These are phyloP conservation scores for Amniculicola lignicola DNA, from an alignment of 495 filamentous ascomycete species.

Conservation along the genomic window DNA sequence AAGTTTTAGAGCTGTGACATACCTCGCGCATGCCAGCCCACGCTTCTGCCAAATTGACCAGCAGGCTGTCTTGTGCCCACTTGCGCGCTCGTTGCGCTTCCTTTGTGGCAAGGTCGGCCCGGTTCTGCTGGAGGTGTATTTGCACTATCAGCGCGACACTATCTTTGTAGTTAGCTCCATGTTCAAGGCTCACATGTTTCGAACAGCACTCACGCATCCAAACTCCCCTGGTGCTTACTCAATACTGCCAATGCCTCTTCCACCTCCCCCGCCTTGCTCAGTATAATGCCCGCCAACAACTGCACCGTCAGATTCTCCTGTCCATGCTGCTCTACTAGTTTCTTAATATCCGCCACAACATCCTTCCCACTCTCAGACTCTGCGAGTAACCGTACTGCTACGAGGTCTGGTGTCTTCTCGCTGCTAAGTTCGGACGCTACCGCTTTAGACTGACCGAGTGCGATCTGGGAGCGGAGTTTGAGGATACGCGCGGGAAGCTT, in stretches of 20 bases:
- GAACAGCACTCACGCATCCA: slow-evolving; percentile 68
- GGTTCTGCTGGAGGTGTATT: slow-evolving; percentile 87
- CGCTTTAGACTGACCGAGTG: slow-evolving; percentile 69
- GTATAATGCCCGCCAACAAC: slow-evolving; percentile 70
- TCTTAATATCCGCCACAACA: slow-evolving; percentile 61
- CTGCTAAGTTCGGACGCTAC: slow-evolving; percentile 65
- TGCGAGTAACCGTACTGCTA: slow-evolving; percentile 75
- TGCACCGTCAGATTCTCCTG: slow-evolving; percentile 77
- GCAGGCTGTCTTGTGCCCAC: slow-evolving; percentile 92
- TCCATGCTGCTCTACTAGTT: slow-evolving; percentile 58
- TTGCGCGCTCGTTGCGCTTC: slow-evolving; percentile 84
- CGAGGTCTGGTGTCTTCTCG: slow-evolving; percentile 70
- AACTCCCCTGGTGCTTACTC: slow-evolving; percentile 73
- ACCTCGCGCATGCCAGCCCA: slow-evolving; percentile 91
- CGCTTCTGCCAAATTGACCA: slow-evolving; percentile 91
- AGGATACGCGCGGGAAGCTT: slow-evolving; percentile 73
- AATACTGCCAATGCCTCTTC: slow-evolving; percentile 82
- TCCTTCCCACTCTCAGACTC: slow-evolving; percentile 51
- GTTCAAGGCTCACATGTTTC: background rate
- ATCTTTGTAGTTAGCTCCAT: background rate
- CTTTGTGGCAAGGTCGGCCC: slow-evolving; percentile 82
- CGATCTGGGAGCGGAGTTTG: slow-evolving; percentile 75
- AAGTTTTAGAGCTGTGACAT: slow-evolving; percentile 41
- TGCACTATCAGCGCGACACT: slow-evolving; percentile 58
- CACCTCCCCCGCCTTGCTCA: slow-evolving; percentile 69